A percentile compares a stretch with the other conserved stretches of the same genome.
Conservation (phyloP, 2,329 filamentous ascomycete genomes). For the Sporothrix variecibatus region DNA sequence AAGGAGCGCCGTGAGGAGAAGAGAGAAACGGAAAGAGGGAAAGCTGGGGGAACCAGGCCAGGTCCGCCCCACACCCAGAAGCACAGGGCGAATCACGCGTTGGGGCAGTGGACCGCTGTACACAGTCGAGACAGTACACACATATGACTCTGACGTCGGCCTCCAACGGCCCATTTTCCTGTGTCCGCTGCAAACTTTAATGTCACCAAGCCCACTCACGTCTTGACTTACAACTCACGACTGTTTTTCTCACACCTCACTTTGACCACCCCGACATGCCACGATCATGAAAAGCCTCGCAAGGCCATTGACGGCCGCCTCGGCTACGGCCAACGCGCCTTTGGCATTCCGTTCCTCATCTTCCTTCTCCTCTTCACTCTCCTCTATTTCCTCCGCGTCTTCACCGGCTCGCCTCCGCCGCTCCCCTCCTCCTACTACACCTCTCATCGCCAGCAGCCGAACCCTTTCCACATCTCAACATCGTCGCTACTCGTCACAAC, state of each 20-base stretch:
- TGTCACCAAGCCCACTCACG: neutral
- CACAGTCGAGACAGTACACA: neutral
- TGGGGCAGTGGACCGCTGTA: neutral
- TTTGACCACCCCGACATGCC: slow-evolving; percentile 41
- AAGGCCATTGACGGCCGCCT: slow-evolving; percentile 44
- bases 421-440: neutral
- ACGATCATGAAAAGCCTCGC: slow-evolving; percentile 46
- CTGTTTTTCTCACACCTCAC: neutral
- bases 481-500: neutral
- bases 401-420: neutral
- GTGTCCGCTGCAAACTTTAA: neutral
- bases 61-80: neutral
- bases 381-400: neutral
- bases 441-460: slow-evolving; percentile 26
- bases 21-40: neutral
- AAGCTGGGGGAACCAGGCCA: slow-evolving; percentile 16
- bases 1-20: neutral
- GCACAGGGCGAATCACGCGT: slow-evolving; percentile 18
- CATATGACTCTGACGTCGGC: slow-evolving; percentile 17
- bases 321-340: slow-evolving; percentile 31
- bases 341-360: neutral
- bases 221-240: neutral
- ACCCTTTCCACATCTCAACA: slow-evolving; percentile 42
- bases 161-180: neutral
- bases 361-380: neutral